phyloP scores from a whole-genome alignment of 2,329 filamentous ascomycete genomes.

The Shiraia bambusicola region DNA sequence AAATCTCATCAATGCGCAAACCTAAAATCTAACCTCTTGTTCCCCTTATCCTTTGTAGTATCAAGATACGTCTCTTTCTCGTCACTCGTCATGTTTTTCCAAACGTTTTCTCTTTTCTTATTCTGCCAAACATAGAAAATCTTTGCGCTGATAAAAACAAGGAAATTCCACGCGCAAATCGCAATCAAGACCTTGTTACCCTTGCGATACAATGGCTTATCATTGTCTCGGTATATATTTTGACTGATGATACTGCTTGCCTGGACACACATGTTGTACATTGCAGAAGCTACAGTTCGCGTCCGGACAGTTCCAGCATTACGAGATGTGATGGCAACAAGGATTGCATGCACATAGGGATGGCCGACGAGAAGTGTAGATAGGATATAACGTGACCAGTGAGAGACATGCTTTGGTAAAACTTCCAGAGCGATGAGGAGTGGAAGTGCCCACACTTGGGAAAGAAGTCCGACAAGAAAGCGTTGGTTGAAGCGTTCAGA shows the following conservation, averaged over 20 bases:
- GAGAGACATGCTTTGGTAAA: constrained; percentile 30
- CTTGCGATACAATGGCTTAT: constrained; percentile 52
- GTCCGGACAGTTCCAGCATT: constrained; percentile 49
- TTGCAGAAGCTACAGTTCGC: constrained; percentile 45
- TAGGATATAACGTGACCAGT: constrained; percentile 44
- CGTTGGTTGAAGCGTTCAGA: constrained; percentile 55
- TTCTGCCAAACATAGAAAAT: constrained; percentile 57
- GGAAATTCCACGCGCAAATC: constrained; percentile 54
- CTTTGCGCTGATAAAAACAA: constrained; percentile 55
- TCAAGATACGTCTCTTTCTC: constrained; percentile 40
- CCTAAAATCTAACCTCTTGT: constrained; percentile 40
- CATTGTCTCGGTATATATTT: constrained; percentile 57
- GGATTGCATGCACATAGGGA: constrained; percentile 49
- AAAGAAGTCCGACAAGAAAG: constrained; percentile 49
- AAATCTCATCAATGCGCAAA: constrained; percentile 29
- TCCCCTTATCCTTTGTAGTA: constrained; percentile 42
- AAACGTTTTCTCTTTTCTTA: constrained; percentile 35
- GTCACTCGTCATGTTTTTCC: constrained; percentile 36
- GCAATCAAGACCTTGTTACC: constrained; percentile 59
- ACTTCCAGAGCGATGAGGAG: constrained; percentile 43
- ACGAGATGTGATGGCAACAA: constrained; percentile 47
- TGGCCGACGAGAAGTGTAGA: constrained; percentile 46
- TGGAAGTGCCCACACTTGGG: constrained; percentile 45
- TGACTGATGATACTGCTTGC: constrained; percentile 34
- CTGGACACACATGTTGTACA: constrained; percentile 48